A percentile compares a stretch with the other conserved stretches of the same genome.
phyloP scores from a whole-genome alignment of 495 filamentous ascomycete genomes.

The Thermothielavioides terrestris region DNA sequence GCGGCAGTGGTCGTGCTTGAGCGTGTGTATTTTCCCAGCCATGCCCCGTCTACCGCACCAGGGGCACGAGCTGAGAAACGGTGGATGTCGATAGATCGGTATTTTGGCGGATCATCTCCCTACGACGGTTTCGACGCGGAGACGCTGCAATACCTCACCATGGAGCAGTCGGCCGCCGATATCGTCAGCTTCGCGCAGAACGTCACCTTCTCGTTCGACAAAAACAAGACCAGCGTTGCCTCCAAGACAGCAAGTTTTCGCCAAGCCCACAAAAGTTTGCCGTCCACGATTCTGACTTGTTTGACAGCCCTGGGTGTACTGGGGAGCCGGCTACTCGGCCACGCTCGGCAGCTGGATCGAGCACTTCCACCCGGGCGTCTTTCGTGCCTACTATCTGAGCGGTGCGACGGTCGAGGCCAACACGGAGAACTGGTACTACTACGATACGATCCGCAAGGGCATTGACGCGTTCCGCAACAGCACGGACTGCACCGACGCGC shows the following conservation, averaged over 20 bases:
- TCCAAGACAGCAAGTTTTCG: conserved; percentile 36
- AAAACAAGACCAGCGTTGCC: conserved; percentile 40
- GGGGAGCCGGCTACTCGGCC: conserved; percentile 56
- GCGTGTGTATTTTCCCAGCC: conserved; percentile 29
- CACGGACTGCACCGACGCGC: conserved; percentile 49
- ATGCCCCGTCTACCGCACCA: not conserved
- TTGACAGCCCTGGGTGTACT: conserved; percentile 52
- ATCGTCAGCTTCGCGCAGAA: conserved; percentile 54
- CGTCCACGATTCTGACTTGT: too few relatives aligned
- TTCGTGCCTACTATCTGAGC: conserved; percentile 58
- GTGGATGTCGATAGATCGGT: conserved; percentile 46
- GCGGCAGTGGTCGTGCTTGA: conserved; percentile 51
- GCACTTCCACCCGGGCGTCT: conserved; percentile 50
- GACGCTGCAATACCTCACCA: conserved; percentile 52
- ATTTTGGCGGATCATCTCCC: conserved; percentile 54
- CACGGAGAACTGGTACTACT: conserved; percentile 58
- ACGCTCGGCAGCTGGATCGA: conserved; percentile 56
- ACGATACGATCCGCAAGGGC: conserved; percentile 49
- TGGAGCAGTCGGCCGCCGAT: conserved; percentile 52
- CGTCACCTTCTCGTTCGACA: conserved; percentile 49
- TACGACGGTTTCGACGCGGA: conserved; percentile 46
- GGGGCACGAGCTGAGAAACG: not conserved
- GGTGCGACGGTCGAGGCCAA: conserved; percentile 54
- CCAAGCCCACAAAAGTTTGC: too few relatives aligned
- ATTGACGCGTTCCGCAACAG: conserved; percentile 35